These are phyloP conservation scores for Aspergillus saccharolyticus DNA, from an alignment of 495 filamentous ascomycete genomes.

Conservation along the genomic window DNA sequence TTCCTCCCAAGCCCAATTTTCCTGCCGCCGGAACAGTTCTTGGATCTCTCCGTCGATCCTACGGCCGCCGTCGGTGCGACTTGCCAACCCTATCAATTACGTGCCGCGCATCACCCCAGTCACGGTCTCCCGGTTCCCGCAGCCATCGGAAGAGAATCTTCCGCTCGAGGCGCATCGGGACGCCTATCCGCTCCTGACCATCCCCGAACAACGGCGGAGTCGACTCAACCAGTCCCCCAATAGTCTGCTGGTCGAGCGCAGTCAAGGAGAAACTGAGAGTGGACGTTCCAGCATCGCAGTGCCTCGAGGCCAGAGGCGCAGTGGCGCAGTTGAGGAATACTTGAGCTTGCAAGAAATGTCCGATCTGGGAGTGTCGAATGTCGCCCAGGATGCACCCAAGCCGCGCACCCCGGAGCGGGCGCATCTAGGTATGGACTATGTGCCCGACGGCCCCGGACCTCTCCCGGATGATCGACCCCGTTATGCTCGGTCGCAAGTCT, in stretches of 20 bases:
- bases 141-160: slow-evolving; percentile 37
- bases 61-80: slow-evolving; percentile 38
- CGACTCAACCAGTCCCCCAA: slow-evolving; percentile 49
- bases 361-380: slow-evolving; percentile 35
- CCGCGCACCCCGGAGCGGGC: slow-evolving; percentile 32
- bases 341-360: slow-evolving; percentile 41
- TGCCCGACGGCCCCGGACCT: slow-evolving; percentile 12
- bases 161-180: slow-evolving; percentile 39
- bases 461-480: slow-evolving; percentile 25
- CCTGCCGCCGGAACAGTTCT: slow-evolving; percentile 10
- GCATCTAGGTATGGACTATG: slow-evolving; percentile 25
- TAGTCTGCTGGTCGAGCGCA: slow-evolving; percentile 63
- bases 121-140: slow-evolving; percentile 23
- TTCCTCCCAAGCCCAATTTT: slow-evolving; percentile 11
- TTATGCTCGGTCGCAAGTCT: slow-evolving; percentile 37
- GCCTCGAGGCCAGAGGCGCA: slow-evolving; percentile 50
- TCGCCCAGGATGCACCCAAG: slow-evolving; percentile 26
- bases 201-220: slow-evolving; percentile 60
- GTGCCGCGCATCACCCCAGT: slow-evolving; percentile 44
- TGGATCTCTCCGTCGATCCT: slow-evolving; percentile 21
- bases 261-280: slow-evolving; percentile 49
- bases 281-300: slow-evolving; percentile 63
- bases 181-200: slow-evolving; percentile 64
- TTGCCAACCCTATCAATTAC: slow-evolving; percentile 47
- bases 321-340: slow-evolving; percentile 29